Percentiles rank a stretch among this genome's conserved stretches.
phyloP scores from a whole-genome alignment of 306 rosid genomes.

The Sophora flavescens region DNA sequence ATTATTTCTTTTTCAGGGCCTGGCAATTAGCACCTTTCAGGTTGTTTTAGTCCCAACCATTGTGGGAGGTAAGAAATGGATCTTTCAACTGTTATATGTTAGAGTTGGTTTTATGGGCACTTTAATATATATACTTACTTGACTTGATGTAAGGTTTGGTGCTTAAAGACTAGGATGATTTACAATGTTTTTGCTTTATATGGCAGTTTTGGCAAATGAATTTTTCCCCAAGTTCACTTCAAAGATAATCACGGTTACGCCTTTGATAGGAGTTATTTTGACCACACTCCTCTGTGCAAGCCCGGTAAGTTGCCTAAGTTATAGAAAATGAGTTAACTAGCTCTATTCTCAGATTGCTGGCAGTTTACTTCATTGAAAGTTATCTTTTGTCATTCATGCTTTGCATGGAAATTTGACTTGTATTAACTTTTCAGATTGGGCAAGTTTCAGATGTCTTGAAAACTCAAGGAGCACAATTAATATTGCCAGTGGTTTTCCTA shows the following conservation, averaged over 20 bases:
- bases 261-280: slow-evolving; percentile 90
- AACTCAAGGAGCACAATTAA: slow-evolving; percentile 82
- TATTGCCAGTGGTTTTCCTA: slow-evolving; percentile 82
- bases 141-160: slow-evolving; percentile 35
- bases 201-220: slow-evolving; percentile 90
- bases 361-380: slow-evolving; percentile 29
- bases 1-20: slow-evolving; percentile 66
- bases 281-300: slow-evolving; percentile 95
- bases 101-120: slow-evolving; percentile 29
- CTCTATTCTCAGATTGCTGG: slow-evolving; percentile 13
- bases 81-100: slow-evolving; percentile 16
- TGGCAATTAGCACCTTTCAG: slow-evolving; percentile 93
- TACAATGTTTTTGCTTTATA: slow-evolving; percentile 45
- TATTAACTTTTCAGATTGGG: slow-evolving; percentile 73
- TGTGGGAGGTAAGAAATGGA: slow-evolving; percentile 81
- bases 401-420: slow-evolving; percentile 35
- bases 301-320: slow-evolving; percentile 69
- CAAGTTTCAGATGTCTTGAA: slow-evolving; percentile 87
- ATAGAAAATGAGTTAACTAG: not conserved
- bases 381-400: slow-evolving; percentile 19
- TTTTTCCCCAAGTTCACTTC: slow-evolving; percentile 93
- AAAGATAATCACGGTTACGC: slow-evolving; percentile 75
- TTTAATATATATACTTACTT: not conserved
- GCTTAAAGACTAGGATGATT: slow-evolving; percentile 27
- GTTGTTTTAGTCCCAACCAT: slow-evolving; percentile 92